A percentile compares a stretch with the other conserved stretches of the same genome.
Evolutionary conservation across 495 filamentous ascomycete genomes (phyloP).

Genomic region (Aspergillus indologenus): DNA sequence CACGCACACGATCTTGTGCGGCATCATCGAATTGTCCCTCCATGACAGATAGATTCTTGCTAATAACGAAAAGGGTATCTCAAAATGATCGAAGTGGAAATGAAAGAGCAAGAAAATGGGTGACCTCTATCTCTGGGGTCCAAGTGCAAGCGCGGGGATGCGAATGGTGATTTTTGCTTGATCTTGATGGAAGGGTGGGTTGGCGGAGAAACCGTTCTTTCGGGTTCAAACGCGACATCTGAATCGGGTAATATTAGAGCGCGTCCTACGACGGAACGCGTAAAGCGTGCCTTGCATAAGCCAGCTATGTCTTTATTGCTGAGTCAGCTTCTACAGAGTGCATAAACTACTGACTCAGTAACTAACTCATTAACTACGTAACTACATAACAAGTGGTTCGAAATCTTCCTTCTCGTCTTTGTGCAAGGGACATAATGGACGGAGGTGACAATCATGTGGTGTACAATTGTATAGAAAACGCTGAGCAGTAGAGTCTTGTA

Average conservation of each 20-base stretch:
- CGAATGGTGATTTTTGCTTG: slow-evolving; percentile 5
- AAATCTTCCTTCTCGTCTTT: too few species aligned
- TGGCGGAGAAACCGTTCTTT: slow-evolving; percentile 24
- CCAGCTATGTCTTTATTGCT: slow-evolving; percentile 1
- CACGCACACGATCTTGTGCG: slow-evolving; percentile 73
- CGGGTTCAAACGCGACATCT: slow-evolving; percentile 24
- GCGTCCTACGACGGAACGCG: slow-evolving; percentile 26
- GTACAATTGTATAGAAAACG: background rate
- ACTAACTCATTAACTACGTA: too few species aligned
- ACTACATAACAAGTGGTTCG: too few species aligned
- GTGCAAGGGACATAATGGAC: too few species aligned
- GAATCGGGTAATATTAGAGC: slow-evolving; percentile 42
- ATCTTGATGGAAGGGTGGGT: slow-evolving; percentile 19
- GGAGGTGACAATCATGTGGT: too few species aligned
- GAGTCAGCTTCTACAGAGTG: slow-evolving; percentile 10
- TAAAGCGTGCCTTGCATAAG: slow-evolving; percentile 5
- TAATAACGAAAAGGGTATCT: slow-evolving; percentile 16
- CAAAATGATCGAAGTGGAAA: background rate
- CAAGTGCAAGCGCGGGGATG: background rate
- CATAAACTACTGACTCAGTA: background rate
- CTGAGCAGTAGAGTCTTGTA: background rate
- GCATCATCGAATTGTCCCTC: slow-evolving; percentile 75
- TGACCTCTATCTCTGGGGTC: background rate
- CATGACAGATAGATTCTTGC: slow-evolving; percentile 47
- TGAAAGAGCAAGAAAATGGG: background rate